These are phyloP conservation scores for Chamaecyparis obtusa DNA, from an alignment of 75 land plant species.

Conservation along the genomic window DNA sequence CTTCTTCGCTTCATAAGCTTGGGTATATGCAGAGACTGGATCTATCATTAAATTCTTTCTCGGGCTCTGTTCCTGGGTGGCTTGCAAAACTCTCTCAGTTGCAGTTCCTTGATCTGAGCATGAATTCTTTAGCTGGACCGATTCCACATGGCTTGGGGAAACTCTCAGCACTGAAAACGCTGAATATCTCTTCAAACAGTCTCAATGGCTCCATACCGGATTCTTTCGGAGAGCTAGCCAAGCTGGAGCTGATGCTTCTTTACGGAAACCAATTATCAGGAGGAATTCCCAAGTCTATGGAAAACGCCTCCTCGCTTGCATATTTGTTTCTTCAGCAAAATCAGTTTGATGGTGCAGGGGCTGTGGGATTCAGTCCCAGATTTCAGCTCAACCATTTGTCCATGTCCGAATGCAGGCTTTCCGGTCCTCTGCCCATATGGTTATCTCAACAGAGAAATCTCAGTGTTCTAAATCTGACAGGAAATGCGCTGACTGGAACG, in stretches of 20 bases:
- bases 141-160: neutral
- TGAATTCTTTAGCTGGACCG: neutral
- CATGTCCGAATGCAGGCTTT: too few species aligned
- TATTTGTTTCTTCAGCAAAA: neutral
- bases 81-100: neutral
- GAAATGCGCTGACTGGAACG: too few species aligned
- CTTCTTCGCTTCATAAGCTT: neutral
- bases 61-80: neutral
- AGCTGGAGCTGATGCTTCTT: neutral
- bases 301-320: neutral
- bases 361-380: too few species aligned
- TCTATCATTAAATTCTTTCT: too few species aligned
- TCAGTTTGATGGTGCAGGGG: neutral
- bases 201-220: neutral
- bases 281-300: conserved; percentile 1
- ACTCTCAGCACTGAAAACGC: neutral
- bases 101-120: neutral
- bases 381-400: too few species aligned
- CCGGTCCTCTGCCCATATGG: too few species aligned
- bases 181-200: neutral
- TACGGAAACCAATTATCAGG: neutral
- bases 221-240: neutral
- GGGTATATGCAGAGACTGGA: neutral
- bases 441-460: too few species aligned
- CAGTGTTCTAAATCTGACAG: too few species aligned